Evolutionary conservation across 306 rosid genomes (phyloP), one percentile per base, ranked within the genome.

Genomic region (Rosa rugosa): DNA sequence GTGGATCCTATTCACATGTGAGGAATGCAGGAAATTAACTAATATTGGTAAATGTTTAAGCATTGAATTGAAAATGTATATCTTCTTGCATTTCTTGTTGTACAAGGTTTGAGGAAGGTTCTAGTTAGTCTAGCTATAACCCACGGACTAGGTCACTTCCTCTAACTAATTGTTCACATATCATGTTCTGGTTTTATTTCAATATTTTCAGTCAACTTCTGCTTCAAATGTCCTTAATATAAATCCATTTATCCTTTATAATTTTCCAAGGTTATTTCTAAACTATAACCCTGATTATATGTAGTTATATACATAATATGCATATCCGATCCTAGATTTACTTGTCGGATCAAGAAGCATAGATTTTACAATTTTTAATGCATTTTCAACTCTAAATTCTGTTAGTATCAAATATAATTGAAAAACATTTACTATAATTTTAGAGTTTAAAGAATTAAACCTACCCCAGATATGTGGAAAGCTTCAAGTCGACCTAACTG

Each of bases 1-100:
- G 5, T 16, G 77, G 73, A 50, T 63, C 69, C 66, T 47, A 46
- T 49, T 27, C 69, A 63, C 79, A 73, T n/a, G 49, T 40, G 34
- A 23, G 66, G 74, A 65, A 27, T 66, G 13, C 18, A 41, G 23
- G 11, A 68, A 6, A 18, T 22, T 18, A 2, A 27, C 46, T 11
- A 18, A 23, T 46, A 62, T 62, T 2, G 36, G 41, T 41, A 18
- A 40, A 50, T 27, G 42, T 54, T 73, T 42, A 42, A 27, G 36
- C 65, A 75, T 75, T 6, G 22, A 63, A 41, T 57, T 40, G 14
- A 11, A 74, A 75, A 57, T 57, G 34, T 23, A 57, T 23, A 8
- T 57, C 64, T 62, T 23, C 67, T n/a, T 74, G 38, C 38, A 44
- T 59, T 75, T 44, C 31, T 75, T 75, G 12, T 9, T 44, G 16